These are phyloP conservation scores for Erysimum cheiranthoides DNA, from an alignment of 345 rosid species.

Conservation along the genomic window DNA sequence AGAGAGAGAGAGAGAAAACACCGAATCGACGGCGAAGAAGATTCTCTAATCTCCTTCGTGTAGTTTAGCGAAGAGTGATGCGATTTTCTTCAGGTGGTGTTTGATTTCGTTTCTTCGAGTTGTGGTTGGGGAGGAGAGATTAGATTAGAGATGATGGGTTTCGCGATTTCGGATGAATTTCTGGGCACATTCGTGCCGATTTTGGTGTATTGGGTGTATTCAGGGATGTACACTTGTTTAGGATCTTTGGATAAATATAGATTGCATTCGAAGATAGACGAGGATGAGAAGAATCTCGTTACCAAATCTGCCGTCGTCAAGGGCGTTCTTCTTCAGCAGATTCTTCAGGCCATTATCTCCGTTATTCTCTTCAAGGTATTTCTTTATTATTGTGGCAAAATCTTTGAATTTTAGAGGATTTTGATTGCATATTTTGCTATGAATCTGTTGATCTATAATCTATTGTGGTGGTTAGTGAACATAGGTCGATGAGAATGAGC, in stretches of 20 bases:
- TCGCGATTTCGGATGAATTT: slow-evolving; percentile 71
- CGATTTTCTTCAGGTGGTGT: slow-evolving; percentile 32
- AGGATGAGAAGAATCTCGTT: slow-evolving; percentile 84
- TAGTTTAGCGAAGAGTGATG: slow-evolving; percentile 32
- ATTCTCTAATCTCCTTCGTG: slow-evolving; percentile 33
- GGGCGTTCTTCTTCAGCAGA: slow-evolving; percentile 90
- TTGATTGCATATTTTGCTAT: neutral
- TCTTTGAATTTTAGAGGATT: neutral
- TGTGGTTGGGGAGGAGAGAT: neutral
- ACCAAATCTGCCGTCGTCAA: slow-evolving; percentile 73
- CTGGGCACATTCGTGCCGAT: slow-evolving; percentile 83
- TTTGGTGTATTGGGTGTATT: slow-evolving; percentile 80
- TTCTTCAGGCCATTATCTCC: slow-evolving; percentile 74
- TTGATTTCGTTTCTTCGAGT: slow-evolving; percentile 21
- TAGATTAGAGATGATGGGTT: slow-evolving; percentile 48
- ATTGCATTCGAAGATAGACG: slow-evolving; percentile 78
- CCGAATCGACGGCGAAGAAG: slow-evolving; percentile 35
- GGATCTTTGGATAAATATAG: slow-evolving; percentile 70
- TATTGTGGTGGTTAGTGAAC: slow-evolving; percentile 15
- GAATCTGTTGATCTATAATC: neutral
- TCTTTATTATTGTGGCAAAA: neutral
- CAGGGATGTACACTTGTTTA: slow-evolving; percentile 66
- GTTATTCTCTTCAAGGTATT: slow-evolving; percentile 71
- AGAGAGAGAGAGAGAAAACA: slow-evolving; percentile 9
- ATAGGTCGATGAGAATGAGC: neutral